Evolutionary conservation across 805 yeast species (phyloP).

Genomic region (Starmera caribaea): DNA sequence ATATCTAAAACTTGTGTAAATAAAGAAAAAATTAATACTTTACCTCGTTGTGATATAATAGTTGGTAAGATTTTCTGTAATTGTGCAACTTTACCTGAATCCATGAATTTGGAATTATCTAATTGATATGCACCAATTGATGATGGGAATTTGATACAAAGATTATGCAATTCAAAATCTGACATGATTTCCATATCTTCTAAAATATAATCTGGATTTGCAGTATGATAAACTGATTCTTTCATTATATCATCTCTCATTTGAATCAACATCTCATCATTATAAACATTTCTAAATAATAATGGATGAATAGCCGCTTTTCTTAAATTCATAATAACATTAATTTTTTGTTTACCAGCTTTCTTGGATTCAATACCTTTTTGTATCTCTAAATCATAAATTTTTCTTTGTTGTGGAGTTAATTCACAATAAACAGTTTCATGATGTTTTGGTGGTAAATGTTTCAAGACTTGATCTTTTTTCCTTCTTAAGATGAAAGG

Average conservation of each 20-base stretch:
- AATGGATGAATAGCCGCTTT: conserved; percentile 93
- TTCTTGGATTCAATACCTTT: conserved; percentile 23
- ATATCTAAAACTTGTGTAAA: conserved; percentile 91
- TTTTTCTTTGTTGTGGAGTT: conserved; percentile 37
- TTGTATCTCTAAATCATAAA: conserved; percentile 54
- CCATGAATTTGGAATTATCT: conserved; percentile 43
- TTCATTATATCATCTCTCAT: conserved; percentile 78
- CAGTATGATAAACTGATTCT: conserved; percentile 67
- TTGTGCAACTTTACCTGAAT: conserved; percentile 66
- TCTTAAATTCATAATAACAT: conserved; percentile 79
- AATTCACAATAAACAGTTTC: conserved; percentile 57
- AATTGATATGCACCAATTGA: conserved; percentile 49
- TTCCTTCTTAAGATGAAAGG: conserved; percentile 92
- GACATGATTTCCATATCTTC: conserved; percentile 97
- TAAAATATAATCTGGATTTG: conserved; percentile 64
- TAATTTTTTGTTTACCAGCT: conserved; percentile 31
- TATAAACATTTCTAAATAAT: conserved; percentile 59
- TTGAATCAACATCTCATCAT: conserved; percentile 39
- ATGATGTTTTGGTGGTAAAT: conserved; percentile 72
- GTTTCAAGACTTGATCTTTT: conserved; percentile 84
- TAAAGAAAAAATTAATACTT: conserved; percentile 77
- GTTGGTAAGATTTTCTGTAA: conserved; percentile 48
- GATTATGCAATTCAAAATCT: conserved; percentile 73
- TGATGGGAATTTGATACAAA: conserved; percentile 67
- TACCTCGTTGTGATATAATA: conserved; percentile 46